A percentile compares a stretch with the other conserved stretches of the same genome.
Evolutionary conservation across 805 yeast species (phyloP).

Genomic region (Danielia reshetovae): DNA sequence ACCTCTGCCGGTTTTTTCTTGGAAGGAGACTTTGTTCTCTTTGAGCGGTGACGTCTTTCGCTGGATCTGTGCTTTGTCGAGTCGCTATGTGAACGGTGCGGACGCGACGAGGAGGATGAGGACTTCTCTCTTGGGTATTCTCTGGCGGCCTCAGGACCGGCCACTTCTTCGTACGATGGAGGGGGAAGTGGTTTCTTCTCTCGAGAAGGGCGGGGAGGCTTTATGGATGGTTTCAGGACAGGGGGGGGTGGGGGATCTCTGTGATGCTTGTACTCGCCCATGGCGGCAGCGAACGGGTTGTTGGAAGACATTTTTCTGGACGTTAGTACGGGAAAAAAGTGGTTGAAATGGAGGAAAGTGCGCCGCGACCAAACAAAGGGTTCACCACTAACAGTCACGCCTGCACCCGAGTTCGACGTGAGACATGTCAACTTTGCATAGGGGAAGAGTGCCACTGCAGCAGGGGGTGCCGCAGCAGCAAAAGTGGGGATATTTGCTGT

Average conservation of each 20-base stretch:
- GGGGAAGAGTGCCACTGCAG: too few species aligned
- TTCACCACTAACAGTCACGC: background rate
- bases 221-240: conserved; percentile 5
- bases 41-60: conserved; percentile 11
- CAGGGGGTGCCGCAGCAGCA: too few species aligned
- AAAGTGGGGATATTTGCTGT: too few species aligned
- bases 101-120: conserved; percentile 10
- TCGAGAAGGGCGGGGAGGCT: conserved; percentile 25
- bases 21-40: conserved; percentile 31
- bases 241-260: conserved; percentile 35
- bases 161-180: conserved; percentile 69
- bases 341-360: background rate
- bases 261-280: conserved; percentile 35
- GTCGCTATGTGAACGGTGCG: conserved; percentile 19
- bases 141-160: conserved; percentile 43
- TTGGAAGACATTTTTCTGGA: conserved; percentile 39
- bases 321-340: conserved; percentile 6
- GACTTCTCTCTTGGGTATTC: conserved; percentile 56
- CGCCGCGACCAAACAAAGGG: background rate
- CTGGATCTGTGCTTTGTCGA: conserved; percentile 12
- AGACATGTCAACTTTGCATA: too few species aligned
- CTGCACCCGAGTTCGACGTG: background rate
- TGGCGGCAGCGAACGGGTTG: conserved; percentile 52
- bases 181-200: conserved; percentile 43
- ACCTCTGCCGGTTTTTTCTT: conserved; percentile 41